Conservation (phyloP, 139 green algal genomes). For the Eudorina sp. region DNA sequence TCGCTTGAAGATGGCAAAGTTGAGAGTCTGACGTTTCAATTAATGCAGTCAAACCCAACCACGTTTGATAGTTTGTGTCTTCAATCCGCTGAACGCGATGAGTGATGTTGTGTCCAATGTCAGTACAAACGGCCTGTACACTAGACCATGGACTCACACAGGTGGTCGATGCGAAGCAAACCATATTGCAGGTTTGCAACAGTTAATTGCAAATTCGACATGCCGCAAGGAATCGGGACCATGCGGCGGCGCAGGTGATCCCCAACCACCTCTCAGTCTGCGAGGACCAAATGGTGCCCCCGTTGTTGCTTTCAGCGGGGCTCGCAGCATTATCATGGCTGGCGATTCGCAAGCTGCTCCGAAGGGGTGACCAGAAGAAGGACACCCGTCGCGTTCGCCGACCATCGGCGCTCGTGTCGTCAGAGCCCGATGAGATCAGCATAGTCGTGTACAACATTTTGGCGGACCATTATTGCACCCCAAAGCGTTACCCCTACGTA, state of each 20-base stretch:
- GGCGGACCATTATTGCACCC: constrained; percentile 60
- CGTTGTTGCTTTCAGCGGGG: not conserved
- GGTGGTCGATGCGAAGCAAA: no score
- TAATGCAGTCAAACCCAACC: no score
- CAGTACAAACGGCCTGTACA: no score
- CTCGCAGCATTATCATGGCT: not conserved
- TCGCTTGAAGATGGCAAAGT: no score
- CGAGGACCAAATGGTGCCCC: not conserved
- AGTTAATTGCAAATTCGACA: no score
- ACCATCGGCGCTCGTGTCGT: not conserved
- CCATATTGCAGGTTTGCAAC: no score
- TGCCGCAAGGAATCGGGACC: not conserved
- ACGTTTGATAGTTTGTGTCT: no score
- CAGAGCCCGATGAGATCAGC: constrained; percentile 15
- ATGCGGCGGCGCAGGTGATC: constrained; percentile 12
- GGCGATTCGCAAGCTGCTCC: not conserved
- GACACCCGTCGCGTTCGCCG: not conserved
- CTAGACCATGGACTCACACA: no score
- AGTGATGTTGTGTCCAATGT: no score
- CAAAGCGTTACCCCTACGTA: constrained; percentile 60
- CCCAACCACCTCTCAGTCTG: not conserved
- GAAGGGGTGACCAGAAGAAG: constrained; percentile 15
- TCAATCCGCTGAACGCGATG: no score
- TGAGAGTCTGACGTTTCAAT: no score
- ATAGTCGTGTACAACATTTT: constrained; percentile 69